Evolutionary conservation across 2,329 filamentous ascomycete genomes (phyloP).

Genomic region (Fusarium luffae): DNA sequence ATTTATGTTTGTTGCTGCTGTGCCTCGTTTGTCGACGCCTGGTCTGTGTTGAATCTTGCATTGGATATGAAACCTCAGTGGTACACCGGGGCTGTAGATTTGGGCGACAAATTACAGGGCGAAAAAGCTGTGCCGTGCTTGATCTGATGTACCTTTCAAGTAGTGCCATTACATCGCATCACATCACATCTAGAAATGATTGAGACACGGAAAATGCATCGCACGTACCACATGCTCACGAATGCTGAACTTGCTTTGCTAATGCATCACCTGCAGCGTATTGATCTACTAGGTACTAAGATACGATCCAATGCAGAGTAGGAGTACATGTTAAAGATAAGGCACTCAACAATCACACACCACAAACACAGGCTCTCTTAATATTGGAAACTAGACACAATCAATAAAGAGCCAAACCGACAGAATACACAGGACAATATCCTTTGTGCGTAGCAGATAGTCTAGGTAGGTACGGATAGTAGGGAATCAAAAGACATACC

Average conservation of each 20-base stretch:
- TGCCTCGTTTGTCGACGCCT: conserved; percentile 4
- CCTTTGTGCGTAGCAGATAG: conserved; percentile 4
- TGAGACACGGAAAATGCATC: conserved; percentile 14
- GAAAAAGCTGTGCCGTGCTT: background rate
- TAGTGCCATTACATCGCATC: conserved; percentile 10
- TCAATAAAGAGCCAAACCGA: conserved; percentile 2
- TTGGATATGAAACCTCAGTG: background rate
- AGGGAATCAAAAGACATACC: conserved; percentile 1
- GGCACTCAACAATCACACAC: background rate
- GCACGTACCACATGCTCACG: conserved; percentile 23
- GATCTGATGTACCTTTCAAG: conserved; percentile 9
- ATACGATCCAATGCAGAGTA: background rate
- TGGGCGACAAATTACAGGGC: background rate
- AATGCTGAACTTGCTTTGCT: conserved; percentile 8
- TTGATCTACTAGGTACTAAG: background rate
- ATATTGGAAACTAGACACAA: background rate
- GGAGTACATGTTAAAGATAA: background rate
- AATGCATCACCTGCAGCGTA: background rate
- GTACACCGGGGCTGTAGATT: background rate
- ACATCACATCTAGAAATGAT: background rate
- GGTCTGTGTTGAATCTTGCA: background rate
- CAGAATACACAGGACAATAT: background rate
- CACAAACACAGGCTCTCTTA: background rate
- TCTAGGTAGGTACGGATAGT: background rate
- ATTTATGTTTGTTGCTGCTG: background rate